Evolutionary conservation across 495 filamentous ascomycete species (phyloP), one percentile per base, ranked within the genome.

Genomic region (Annulohypoxylon stygium): DNA sequence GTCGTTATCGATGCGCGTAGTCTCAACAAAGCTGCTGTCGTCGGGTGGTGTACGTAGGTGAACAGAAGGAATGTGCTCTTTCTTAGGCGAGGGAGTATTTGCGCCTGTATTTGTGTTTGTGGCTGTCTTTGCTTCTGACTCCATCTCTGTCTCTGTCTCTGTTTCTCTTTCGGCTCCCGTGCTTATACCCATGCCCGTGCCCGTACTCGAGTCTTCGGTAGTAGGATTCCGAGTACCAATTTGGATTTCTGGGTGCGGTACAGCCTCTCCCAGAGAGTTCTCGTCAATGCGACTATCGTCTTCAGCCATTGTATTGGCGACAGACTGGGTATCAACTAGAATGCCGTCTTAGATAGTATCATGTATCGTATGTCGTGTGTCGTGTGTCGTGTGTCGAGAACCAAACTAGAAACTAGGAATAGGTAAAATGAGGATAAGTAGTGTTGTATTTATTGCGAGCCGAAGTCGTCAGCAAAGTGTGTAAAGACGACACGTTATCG

Each of bases 1-100:
- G 11, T 78, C 76, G 48, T 78, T 70, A 12, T 84, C 80, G 48
- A 83, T n/a, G 25, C 78, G 81, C 4, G 81, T 80, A 33, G 80
- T 79, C 23, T 85, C 84, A 71, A 83, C 53, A 51, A 80, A 84
- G 75, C 83, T 86, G 68, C 76, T 81, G 34, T 84, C 79, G 69
- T 74, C 51, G 16, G 72, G 63, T 23, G 65, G 67, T 18, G 65
- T 72, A 23, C 61, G 75, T 47, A 69, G 60, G 18, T 53, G 64
- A 5, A 51, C 26, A 1, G 59, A 37, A 1, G 66, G 57, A 2
- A n/a, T 16, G 54, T 60, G 59, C 59, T 73, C 69, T 65, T 72
- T 75, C 59, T 53, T 60, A n/a, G 72, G 43, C 51, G 33, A 59
- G 55, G 66, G 66, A 20, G 67, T 63, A 33, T 65, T 59, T 14